Percentiles rank a stretch among this genome's conserved stretches.
These are phyloP conservation scores for Vachellia collinsii DNA, from an alignment of 306 rosid species.

Conservation along the genomic window DNA sequence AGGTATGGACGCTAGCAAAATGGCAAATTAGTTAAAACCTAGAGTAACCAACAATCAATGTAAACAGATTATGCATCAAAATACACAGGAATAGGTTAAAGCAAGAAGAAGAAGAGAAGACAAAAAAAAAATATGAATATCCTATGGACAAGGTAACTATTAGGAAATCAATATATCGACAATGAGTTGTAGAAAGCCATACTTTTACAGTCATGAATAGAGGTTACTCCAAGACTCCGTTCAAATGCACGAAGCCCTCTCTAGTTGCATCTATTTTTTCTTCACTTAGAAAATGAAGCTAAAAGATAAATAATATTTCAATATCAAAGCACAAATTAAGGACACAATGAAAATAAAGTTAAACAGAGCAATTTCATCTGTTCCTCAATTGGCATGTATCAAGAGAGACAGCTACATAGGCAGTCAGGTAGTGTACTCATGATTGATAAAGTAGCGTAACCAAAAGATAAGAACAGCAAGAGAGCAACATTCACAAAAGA, in stretches of 20 bases:
- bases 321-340: not conserved
- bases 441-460: not conserved
- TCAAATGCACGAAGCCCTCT: not conserved
- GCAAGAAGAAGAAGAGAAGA: not conserved
- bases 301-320: not conserved
- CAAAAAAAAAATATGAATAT: too few relatives aligned
- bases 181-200: not conserved
- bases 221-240: too few relatives aligned
- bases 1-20: slow-evolving; percentile 10
- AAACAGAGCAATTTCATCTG: not conserved
- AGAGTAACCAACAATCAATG: not conserved
- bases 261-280: not conserved
- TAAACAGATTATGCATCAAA: not conserved
- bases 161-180: not conserved
- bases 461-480: not conserved
- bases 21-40: not conserved
- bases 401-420: not conserved
- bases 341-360: not conserved
- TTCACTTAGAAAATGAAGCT: slow-evolving; percentile 3
- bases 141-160: not conserved
- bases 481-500: not conserved
- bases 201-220: too few relatives aligned
- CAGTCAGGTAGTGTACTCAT: not conserved
- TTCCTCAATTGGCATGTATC: not conserved
- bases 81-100: not conserved